Percentiles rank a stretch among this genome's conserved stretches.
Evolutionary conservation across 2,329 filamentous ascomycete genomes (phyloP).

Genomic region (Neospermospora avenae): DNA sequence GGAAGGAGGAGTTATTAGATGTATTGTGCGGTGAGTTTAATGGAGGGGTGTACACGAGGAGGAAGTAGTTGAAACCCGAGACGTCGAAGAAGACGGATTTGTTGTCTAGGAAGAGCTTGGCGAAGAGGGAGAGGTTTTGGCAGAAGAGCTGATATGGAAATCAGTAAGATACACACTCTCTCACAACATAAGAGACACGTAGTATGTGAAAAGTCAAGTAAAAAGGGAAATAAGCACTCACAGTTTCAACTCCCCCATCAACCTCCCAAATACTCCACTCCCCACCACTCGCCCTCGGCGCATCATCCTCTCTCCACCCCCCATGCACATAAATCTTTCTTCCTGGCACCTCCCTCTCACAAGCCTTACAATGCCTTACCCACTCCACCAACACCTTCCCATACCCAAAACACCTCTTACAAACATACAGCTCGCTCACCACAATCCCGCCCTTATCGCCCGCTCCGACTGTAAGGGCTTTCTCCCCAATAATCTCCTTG

Average conservation of each 20-base stretch:
- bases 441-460: constrained; percentile 33
- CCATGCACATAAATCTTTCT: constrained; percentile 69
- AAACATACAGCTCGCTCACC: constrained; percentile 76
- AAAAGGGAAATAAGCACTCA: constrained; percentile 37
- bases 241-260: constrained; percentile 80
- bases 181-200: background rate
- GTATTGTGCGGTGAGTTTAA: constrained; percentile 40
- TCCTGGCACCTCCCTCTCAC: constrained; percentile 58
- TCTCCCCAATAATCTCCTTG: constrained; percentile 64
- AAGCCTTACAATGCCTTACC: constrained; percentile 56
- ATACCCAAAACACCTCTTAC: constrained; percentile 93
- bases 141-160: constrained; percentile 64
- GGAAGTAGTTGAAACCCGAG: constrained; percentile 88
- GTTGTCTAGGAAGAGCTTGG: constrained; percentile 95
- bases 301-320: constrained; percentile 38
- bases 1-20: too few relatives aligned
- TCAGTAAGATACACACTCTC: background rate
- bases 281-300: constrained; percentile 51
- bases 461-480: constrained; percentile 18
- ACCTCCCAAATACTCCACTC: constrained; percentile 89
- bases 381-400: constrained; percentile 59
- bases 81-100: constrained; percentile 99
- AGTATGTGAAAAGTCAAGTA: too few relatives aligned
- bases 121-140: constrained; percentile 93
- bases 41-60: constrained; percentile 67